phyloP scores from a whole-genome alignment of 371 early-diverging fungal species.

The Mucor circinelloides region DNA sequence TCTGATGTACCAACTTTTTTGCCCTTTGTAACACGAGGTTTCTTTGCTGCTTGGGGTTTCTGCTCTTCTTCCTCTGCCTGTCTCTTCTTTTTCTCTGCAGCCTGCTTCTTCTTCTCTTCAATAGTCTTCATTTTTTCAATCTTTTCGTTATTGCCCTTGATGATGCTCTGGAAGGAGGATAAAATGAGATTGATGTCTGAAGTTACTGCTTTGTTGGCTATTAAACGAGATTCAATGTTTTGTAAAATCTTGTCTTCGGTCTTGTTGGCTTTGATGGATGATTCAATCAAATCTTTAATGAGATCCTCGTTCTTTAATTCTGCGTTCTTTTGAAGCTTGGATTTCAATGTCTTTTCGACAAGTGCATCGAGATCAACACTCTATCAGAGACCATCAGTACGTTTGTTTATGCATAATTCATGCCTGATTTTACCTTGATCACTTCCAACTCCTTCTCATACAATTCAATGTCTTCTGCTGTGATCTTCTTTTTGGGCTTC shows the following conservation, averaged over 20 bases:
- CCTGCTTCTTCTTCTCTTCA: slow-evolving; percentile 4
- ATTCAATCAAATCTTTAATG: slow-evolving; percentile 13
- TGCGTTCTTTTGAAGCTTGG: slow-evolving; percentile 30
- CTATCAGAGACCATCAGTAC: slow-evolving; percentile 8
- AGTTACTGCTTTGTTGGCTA: slow-evolving; percentile 27
- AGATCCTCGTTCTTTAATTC: slow-evolving; percentile 28
- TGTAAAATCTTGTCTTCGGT: slow-evolving; percentile 15
- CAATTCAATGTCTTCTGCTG: slow-evolving; percentile 23
- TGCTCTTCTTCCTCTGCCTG: slow-evolving; percentile 20
- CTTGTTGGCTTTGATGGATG: background rate
- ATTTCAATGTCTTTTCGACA: slow-evolving; percentile 33
- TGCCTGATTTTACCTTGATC: slow-evolving; percentile 28
- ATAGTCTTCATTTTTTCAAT: slow-evolving; percentile 15
- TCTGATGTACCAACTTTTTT: slow-evolving; percentile 23
- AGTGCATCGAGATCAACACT: slow-evolving; percentile 39
- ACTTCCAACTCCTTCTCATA: slow-evolving; percentile 39
- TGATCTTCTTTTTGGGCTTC: slow-evolving; percentile 13
- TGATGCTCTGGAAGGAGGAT: slow-evolving; percentile 22
- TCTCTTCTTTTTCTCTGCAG: slow-evolving; percentile 11
- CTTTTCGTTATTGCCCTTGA: slow-evolving; percentile 25
- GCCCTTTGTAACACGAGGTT: background rate
- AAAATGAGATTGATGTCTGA: slow-evolving; percentile 24
- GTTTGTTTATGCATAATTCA: too few relatives aligned
- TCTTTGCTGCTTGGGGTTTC: slow-evolving; percentile 3
- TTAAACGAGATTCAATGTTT: slow-evolving; percentile 36